A percentile compares a stretch with the other conserved stretches of the same genome.
These are phyloP conservation scores for Trichomonas vaginalis DNA, from an alignment of 208 protist genomes.

Conservation along the genomic window DNA sequence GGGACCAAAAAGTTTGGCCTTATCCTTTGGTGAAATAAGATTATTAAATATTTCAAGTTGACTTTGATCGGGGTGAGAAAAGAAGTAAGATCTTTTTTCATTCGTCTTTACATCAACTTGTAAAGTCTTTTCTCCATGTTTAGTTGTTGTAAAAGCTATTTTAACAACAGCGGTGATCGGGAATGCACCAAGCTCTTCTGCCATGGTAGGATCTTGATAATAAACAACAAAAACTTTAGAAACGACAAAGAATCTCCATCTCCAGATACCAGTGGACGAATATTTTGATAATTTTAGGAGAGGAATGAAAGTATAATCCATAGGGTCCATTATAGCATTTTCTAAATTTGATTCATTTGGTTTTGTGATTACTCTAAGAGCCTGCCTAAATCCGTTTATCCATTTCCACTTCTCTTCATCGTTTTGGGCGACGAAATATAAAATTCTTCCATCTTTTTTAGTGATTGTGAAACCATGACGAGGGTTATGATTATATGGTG, in stretches of 20 bases:
- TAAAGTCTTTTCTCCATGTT: background rate
- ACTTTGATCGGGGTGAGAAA: background rate
- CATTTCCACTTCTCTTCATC: slow-evolving; percentile 15
- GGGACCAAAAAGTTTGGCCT: background rate
- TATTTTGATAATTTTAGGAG: background rate
- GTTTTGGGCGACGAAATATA: background rate
- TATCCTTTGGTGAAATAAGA: background rate
- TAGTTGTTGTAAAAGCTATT: background rate
- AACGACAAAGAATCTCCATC: background rate
- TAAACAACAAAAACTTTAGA: background rate
- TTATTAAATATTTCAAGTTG: background rate
- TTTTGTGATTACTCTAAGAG: background rate
- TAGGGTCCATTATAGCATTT: background rate
- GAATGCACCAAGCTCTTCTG: background rate
- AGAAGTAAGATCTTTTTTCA: slow-evolving; percentile 5
- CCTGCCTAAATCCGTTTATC: background rate
- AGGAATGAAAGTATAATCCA: background rate
- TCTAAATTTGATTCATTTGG: background rate
- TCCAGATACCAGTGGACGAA: background rate
- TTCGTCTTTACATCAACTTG: background rate
- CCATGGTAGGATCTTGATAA: background rate
- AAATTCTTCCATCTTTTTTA: background rate
- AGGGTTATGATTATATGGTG: background rate
- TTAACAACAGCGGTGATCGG: background rate
- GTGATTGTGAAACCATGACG: background rate